Evolutionary conservation across 805 yeast genomes (phyloP).

Genomic region (Candida wancherniae): DNA sequence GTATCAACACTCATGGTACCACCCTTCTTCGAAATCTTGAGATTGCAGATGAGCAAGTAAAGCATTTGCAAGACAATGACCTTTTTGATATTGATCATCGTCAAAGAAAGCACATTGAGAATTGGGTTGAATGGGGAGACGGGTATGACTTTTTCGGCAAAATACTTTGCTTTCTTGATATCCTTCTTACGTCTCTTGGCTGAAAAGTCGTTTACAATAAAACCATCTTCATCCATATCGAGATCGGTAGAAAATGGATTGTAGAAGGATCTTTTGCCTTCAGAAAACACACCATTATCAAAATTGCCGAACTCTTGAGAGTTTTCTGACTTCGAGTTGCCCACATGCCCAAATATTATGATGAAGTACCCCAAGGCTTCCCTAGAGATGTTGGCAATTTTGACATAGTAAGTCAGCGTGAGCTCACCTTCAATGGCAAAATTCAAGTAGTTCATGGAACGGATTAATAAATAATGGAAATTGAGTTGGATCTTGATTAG

Average conservation of each 20-base stretch:
- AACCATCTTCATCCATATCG: conserved; percentile 43
- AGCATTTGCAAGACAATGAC: conserved; percentile 40
- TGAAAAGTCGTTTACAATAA: conserved; percentile 40
- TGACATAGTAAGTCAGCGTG: conserved; percentile 28
- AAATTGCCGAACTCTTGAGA: background rate
- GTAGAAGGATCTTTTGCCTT: conserved; percentile 1
- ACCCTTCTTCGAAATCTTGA: conserved; percentile 30
- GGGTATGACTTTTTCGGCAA: conserved; percentile 23
- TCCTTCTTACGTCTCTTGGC: conserved; percentile 29
- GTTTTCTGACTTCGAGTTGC: conserved; percentile 13
- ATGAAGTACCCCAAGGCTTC: conserved; percentile 37
- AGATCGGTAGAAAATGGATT: conserved; percentile 19
- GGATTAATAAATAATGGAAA: conserved; percentile 38
- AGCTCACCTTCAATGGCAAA: conserved; percentile 38
- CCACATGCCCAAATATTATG: conserved; percentile 33
- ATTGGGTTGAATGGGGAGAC: conserved; percentile 37
- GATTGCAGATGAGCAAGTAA: conserved; percentile 36
- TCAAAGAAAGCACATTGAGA: conserved; percentile 40
- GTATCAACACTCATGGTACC: conserved; percentile 17
- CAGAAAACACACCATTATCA: conserved; percentile 4
- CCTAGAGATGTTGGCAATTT: conserved; percentile 33
- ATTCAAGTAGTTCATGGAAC: conserved; percentile 40
- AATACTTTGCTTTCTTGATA: conserved; percentile 1
- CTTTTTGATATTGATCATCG: conserved; percentile 40
- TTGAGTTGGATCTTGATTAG: conserved; percentile 41